These are phyloP conservation scores for Thielaviopsis musarum DNA, from an alignment of 2,329 filamentous ascomycete genomes.

Conservation along the genomic window DNA sequence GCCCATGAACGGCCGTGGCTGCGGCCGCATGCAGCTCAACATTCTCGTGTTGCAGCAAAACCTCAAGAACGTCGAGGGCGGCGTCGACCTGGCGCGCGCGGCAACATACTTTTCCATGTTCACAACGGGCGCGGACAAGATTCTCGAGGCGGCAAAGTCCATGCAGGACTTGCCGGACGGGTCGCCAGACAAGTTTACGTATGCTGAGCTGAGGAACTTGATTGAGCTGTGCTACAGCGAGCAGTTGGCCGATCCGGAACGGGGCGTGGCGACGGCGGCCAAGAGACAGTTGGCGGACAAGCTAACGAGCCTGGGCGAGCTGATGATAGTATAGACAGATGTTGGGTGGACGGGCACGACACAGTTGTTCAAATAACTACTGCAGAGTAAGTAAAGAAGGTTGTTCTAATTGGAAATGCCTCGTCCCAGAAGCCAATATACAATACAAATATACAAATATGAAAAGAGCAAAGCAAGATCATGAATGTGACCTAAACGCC, in stretches of 20 bases:
- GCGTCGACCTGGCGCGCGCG: slow-evolving; percentile 45
- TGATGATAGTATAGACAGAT: slow-evolving; percentile 43
- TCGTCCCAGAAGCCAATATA: background rate
- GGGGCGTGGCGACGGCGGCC: slow-evolving; percentile 49
- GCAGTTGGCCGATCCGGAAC: slow-evolving; percentile 45
- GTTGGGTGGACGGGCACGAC: no score
- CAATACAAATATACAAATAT: slow-evolving; percentile 5
- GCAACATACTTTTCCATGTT: slow-evolving; percentile 56
- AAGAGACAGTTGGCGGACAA: slow-evolving; percentile 55
- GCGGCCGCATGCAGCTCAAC: slow-evolving; percentile 74
- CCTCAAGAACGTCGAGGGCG: slow-evolving; percentile 75
- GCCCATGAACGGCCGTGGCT: slow-evolving; percentile 72
- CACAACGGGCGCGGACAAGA: slow-evolving; percentile 44
- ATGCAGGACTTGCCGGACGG: slow-evolving; percentile 15
- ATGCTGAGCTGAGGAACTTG: slow-evolving; percentile 49
- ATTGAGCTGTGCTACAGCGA: slow-evolving; percentile 54
- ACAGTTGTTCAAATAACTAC: background rate
- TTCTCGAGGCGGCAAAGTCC: slow-evolving; percentile 44
- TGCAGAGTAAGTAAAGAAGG: background rate
- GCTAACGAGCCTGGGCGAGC: slow-evolving; percentile 51
- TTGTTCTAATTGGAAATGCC: slow-evolving; percentile 1
- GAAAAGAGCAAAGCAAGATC: background rate
- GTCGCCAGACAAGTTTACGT: slow-evolving; percentile 34
- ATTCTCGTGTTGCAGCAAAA: slow-evolving; percentile 93
- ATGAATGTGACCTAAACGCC: slow-evolving; percentile 7